A percentile compares a stretch with the other conserved stretches of the same genome.
Evolutionary conservation across 1,139 yeast species (phyloP).

Genomic region (Nakaseomyces delphensis): DNA sequence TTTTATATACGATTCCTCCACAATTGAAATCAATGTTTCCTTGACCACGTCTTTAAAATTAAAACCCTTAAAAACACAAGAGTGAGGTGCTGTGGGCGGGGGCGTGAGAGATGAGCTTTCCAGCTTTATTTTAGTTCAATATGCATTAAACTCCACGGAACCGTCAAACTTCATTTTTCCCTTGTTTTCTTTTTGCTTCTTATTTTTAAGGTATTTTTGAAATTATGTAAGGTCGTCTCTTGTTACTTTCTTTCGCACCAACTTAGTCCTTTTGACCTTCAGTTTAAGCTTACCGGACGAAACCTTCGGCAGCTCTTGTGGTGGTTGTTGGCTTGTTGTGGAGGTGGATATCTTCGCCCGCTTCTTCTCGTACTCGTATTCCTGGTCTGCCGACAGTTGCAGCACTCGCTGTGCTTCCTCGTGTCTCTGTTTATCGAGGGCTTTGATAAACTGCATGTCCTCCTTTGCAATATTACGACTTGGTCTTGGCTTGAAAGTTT

Average conservation of each 20-base stretch:
- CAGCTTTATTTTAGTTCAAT: too few species aligned
- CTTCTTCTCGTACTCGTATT: slow-evolving; percentile 2
- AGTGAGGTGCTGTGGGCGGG: too few species aligned
- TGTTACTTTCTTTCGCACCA: slow-evolving; percentile 1
- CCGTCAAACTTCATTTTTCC: too few species aligned
- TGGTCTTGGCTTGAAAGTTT: slow-evolving; percentile 18
- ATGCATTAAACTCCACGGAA: not conserved
- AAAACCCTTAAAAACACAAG: too few species aligned
- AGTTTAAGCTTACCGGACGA: slow-evolving; percentile 4
- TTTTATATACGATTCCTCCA: too few species aligned
- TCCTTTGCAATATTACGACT: slow-evolving; percentile 21
- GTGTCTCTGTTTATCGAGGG: not conserved
- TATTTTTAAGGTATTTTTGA: too few species aligned
- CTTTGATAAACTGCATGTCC: slow-evolving; percentile 14
- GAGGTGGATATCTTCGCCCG: not conserved
- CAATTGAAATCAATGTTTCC: too few species aligned
- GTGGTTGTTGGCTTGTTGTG: not conserved
- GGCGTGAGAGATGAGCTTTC: too few species aligned
- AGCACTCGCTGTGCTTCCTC: not conserved
- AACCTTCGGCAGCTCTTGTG: not conserved
- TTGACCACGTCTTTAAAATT: too few species aligned
- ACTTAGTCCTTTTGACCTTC: slow-evolving; percentile 6
- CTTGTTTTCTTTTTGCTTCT: too few species aligned
- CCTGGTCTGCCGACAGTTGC: not conserved
- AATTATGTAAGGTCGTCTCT: slow-evolving; percentile 3